phyloP scores from a whole-genome alignment of 495 filamentous ascomycete species.

The Penicillium atrosanguineum region DNA sequence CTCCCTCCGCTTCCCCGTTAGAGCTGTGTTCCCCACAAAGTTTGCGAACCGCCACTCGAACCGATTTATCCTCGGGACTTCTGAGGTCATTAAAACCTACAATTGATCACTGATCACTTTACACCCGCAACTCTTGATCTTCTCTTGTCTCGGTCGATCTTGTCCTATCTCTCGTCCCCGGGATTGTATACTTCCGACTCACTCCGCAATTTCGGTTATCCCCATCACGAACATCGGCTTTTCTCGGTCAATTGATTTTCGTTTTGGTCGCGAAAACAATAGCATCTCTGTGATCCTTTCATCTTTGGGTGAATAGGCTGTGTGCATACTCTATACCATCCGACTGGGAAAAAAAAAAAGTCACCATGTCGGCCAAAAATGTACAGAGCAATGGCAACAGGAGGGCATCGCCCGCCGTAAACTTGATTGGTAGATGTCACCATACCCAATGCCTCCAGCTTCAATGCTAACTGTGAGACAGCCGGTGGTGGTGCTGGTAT shows the following conservation, averaged over 20 bases:
- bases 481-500: conserved; percentile 97
- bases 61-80: conserved; percentile 16
- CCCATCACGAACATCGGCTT: conserved; percentile 8
- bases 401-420: conserved; percentile 82
- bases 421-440: conserved; percentile 73
- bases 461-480: conserved; percentile 40
- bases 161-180: conserved; percentile 13
- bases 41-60: conserved; percentile 33
- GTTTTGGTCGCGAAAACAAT: not conserved
- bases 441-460: not conserved
- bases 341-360: not conserved
- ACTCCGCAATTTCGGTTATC: conserved; percentile 17
- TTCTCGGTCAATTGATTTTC: conserved; percentile 8
- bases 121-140: not conserved
- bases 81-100: conserved; percentile 5
- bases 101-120: conserved; percentile 2
- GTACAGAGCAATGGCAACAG: conserved; percentile 66
- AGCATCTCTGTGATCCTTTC: not conserved
- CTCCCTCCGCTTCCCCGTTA: conserved; percentile 45
- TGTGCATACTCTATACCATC: not conserved
- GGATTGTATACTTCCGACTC: conserved; percentile 28
- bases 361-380: conserved; percentile 62
- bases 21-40: conserved; percentile 27
- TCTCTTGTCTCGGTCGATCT: not conserved
- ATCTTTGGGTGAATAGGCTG: not conserved